Conservation (phyloP, 345 rosid species). For the Gynandropsis gynandra region DNA sequence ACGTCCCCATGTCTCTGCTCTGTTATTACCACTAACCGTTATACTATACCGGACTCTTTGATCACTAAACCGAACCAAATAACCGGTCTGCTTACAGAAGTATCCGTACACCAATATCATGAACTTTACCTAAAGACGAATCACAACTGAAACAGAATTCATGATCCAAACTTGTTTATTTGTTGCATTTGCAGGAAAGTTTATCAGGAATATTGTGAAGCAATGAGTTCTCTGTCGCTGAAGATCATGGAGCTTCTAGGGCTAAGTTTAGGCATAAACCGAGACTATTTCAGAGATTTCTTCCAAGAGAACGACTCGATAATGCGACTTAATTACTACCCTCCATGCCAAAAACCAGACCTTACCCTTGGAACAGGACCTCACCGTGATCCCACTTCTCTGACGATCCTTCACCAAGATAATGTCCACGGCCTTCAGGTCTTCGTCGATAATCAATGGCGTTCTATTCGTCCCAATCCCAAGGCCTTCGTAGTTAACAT, state of each 20-base stretch:
- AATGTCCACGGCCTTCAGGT: constrained; percentile 95
- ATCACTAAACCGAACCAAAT: neutral
- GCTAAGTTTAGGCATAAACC: constrained; percentile 58
- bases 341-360: constrained; percentile 92
- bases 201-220: constrained; percentile 71
- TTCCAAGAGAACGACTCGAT: constrained; percentile 86
- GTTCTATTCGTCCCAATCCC: constrained; percentile 56
- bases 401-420: constrained; percentile 97
- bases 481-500: constrained; percentile 87
- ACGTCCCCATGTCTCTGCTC: constrained; percentile 20
- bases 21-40: constrained; percentile 12
- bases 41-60: constrained; percentile 1
- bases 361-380: constrained; percentile 96
- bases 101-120: no score
- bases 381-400: constrained; percentile 96
- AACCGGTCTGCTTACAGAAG: no score
- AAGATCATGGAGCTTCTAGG: constrained; percentile 91
- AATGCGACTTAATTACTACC: constrained; percentile 95
- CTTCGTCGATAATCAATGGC: constrained; percentile 81
- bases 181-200: constrained; percentile 40
- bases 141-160: neutral
- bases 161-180: neutral
- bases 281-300: constrained; percentile 49
- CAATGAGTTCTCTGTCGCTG: constrained; percentile 79
- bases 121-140: no score